These are phyloP conservation scores for Neurospora sp. DNA, from an alignment of 495 filamentous ascomycete species.

Conservation along the genomic window DNA sequence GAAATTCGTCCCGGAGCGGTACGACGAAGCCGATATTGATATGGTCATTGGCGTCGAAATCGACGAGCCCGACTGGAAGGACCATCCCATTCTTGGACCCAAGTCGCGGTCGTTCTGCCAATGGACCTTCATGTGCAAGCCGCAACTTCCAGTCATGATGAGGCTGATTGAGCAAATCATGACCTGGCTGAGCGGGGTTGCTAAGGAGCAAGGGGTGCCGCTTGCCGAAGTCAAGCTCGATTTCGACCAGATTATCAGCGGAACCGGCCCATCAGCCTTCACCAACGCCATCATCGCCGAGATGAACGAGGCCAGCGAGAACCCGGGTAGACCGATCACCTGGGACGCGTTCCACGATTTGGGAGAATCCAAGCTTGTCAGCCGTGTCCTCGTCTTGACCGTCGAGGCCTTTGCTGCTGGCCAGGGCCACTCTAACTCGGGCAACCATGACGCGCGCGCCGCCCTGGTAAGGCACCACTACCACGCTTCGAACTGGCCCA, in stretches of 20 bases:
- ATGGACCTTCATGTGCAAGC: slow-evolving; percentile 59
- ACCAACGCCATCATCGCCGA: slow-evolving; percentile 49
- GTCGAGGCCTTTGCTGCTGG: slow-evolving; percentile 56
- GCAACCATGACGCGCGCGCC: slow-evolving; percentile 45
- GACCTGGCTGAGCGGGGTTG: slow-evolving; percentile 45
- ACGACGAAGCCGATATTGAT: slow-evolving; percentile 39
- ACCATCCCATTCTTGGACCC: slow-evolving; percentile 51
- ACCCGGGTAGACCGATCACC: slow-evolving; percentile 19
- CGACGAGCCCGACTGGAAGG: slow-evolving; percentile 48
- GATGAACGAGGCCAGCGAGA: slow-evolving; percentile 32
- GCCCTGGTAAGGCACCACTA: slow-evolving; percentile 56
- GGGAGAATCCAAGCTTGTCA: slow-evolving; percentile 44
- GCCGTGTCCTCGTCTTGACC: slow-evolving; percentile 47
- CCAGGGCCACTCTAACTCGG: slow-evolving; percentile 54
- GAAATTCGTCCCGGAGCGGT: slow-evolving; percentile 43
- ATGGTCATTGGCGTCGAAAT: slow-evolving; percentile 58
- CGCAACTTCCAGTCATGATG: slow-evolving; percentile 52
- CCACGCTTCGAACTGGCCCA: slow-evolving; percentile 54
- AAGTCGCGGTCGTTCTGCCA: slow-evolving; percentile 57
- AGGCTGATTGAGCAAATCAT: slow-evolving; percentile 50
- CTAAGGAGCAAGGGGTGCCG: slow-evolving; percentile 39
- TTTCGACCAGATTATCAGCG: slow-evolving; percentile 57
- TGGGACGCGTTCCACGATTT: slow-evolving; percentile 52
- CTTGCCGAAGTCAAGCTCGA: slow-evolving; percentile 47
- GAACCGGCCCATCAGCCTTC: slow-evolving; percentile 58